These are phyloP conservation scores for Fusarium sp. DNA, from an alignment of 2,329 filamentous ascomycete genomes.

Conservation along the genomic window DNA sequence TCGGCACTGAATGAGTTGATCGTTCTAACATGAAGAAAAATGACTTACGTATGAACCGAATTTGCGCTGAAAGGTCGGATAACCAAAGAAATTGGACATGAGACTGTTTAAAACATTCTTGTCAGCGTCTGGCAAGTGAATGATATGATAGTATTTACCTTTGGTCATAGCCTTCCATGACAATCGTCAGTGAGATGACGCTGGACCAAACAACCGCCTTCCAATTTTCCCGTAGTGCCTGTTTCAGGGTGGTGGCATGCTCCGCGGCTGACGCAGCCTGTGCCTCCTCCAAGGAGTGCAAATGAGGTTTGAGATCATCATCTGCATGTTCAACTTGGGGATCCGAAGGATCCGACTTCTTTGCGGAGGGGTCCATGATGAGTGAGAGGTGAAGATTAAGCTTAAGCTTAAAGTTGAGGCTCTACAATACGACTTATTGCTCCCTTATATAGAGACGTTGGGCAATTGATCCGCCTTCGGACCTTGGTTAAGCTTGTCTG, in stretches of 20 bases:
- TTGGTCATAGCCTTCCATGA: constrained; percentile 45
- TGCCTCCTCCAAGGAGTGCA: constrained; percentile 15
- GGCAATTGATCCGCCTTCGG: background rate
- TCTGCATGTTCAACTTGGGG: constrained; percentile 10
- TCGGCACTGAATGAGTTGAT: too few species aligned
- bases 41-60: constrained; percentile 26
- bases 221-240: constrained; percentile 33
- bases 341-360: constrained; percentile 1
- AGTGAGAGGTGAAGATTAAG: background rate
- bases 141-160: constrained; percentile 16
- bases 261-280: constrained; percentile 26
- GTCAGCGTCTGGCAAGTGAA: background rate
- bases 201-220: constrained; percentile 40
- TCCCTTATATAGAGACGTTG: background rate
- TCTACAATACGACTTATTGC: background rate
- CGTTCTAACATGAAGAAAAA: too few species aligned
- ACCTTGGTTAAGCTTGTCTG: background rate
- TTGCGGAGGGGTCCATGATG: background rate
- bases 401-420: background rate
- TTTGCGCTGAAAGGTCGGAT: constrained; percentile 35
- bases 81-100: constrained; percentile 38
- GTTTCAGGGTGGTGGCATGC: constrained; percentile 26
- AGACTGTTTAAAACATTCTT: background rate
- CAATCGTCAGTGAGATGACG: constrained; percentile 38
- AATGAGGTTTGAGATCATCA: constrained; percentile 6